Evolutionary conservation across 257 asterid genomes (phyloP), one percentile per base, ranked within the genome.

Genomic region (Nicotiana knightiana): DNA sequence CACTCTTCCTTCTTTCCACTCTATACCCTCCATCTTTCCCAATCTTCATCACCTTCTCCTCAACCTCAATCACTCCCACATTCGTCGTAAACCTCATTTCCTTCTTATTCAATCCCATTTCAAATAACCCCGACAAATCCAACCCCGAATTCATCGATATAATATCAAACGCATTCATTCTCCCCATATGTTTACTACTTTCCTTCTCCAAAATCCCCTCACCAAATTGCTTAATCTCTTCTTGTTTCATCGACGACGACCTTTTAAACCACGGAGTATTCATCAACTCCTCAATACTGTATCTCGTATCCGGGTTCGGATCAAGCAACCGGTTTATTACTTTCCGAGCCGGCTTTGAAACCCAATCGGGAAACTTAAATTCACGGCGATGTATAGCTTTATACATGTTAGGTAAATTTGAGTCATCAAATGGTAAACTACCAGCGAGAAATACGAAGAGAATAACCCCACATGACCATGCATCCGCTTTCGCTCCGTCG

Each of bases 401-500:
- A 86, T 90, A 90, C 99, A 96, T 91, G 82, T 37, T 88, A 0
- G 93, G 82, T 62, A 94, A 81, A 83, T 94, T 92, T 77, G 90
- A 73, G 9, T 94, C 99, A 51, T 94, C 97, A 18, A 92, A 95
- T 0, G 98, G 97, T 1, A 91, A 86, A 58, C 84, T 18, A 0
- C 99, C 99, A 4, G 88, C 92, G 3, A 95, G 83, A 81, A 95
- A 93, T 1, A 81, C 88, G 58, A 90, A 93, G 17, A 95, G 84
- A 0, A 95, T 87, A 15, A 91, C 92, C 0, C 99, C 99, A 76
- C 98, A 93, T 0, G 99, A 95, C 99, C 99, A 95, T 0, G 99
- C 98, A 64, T 95, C 99, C 5, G 99, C 97, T 87, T 90, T 93
- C 16, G 91, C 89, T 6, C 98, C 99, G 55, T 92, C 94, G 76